These are phyloP conservation scores for Tetraselmis striata DNA, from an alignment of 139 green algal genomes.

Conservation along the genomic window DNA sequence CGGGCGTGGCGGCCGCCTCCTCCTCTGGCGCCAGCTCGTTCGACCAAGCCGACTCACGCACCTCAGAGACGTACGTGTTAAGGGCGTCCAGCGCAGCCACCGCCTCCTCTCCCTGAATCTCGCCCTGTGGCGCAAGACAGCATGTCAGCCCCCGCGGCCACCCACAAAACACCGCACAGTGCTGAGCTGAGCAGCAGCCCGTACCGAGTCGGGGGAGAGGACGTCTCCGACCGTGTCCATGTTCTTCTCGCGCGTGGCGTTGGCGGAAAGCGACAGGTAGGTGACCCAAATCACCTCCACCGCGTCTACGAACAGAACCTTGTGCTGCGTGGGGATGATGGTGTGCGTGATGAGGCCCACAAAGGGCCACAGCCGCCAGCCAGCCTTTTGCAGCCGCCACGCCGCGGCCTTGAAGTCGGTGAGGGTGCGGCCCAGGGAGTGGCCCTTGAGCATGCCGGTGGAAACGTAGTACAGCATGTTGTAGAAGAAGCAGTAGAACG, in stretches of 20 bases:
- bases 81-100: not conserved
- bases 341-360: not conserved
- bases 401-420: not conserved
- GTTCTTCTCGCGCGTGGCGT: not conserved
- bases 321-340: not conserved
- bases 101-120: not conserved
- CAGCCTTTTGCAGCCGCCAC: not conserved
- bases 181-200: no score
- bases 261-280: not conserved
- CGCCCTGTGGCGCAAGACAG: no score
- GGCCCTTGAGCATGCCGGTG: not conserved
- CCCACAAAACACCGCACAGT: no score
- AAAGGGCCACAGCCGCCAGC: not conserved
- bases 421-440: not conserved
- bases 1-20: not conserved
- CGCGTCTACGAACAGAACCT: not conserved
- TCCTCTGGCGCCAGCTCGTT: not conserved
- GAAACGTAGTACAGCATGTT: not conserved
- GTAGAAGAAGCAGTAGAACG: not conserved
- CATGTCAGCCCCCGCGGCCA: no score
- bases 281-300: not conserved
- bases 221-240: no score
- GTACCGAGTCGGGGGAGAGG: no score
- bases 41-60: not conserved
- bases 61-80: not conserved